Conservation (phyloP, 345 rosid species). For the Carallia brachiata region DNA sequence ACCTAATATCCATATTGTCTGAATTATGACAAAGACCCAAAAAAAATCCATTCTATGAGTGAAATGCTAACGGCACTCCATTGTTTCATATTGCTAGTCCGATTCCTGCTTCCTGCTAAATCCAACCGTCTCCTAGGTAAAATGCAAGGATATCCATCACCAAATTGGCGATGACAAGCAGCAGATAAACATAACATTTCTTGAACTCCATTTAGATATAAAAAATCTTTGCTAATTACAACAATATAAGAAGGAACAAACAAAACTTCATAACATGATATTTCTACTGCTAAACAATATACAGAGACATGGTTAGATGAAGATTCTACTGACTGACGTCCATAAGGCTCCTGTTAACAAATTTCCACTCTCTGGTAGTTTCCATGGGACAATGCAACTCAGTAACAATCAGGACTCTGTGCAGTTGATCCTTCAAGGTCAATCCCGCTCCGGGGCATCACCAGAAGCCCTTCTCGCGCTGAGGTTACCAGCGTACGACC, state of each 20-base stretch:
- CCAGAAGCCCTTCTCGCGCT: slow-evolving; percentile 64
- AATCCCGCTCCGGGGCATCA: slow-evolving; percentile 87
- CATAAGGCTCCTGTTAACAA: not conserved
- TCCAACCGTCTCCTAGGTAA: not conserved
- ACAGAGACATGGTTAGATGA: slow-evolving; percentile 32
- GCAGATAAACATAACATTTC: not conserved
- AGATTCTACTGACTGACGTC: not conserved
- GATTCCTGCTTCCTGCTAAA: no score
- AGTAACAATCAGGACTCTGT: not conserved
- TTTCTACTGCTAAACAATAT: slow-evolving; percentile 35
- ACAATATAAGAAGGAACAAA: slow-evolving; percentile 10
- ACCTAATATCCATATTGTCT: no score
- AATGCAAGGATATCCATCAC: not conserved
- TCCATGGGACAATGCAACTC: not conserved
- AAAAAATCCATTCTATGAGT: no score
- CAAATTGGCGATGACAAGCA: not conserved
- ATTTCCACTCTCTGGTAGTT: not conserved
- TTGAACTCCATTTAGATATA: slow-evolving; percentile 1
- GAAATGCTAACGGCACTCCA: no score
- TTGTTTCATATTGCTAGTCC: no score
- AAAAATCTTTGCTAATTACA: slow-evolving; percentile 12
- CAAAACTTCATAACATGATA: slow-evolving; percentile 29
- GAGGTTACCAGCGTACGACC: slow-evolving; percentile 76
- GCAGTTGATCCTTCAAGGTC: slow-evolving; percentile 20
- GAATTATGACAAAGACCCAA: no score